Conservation (phyloP, 495 filamentous ascomycete genomes). For the Aeminium ludgeri region DNA sequence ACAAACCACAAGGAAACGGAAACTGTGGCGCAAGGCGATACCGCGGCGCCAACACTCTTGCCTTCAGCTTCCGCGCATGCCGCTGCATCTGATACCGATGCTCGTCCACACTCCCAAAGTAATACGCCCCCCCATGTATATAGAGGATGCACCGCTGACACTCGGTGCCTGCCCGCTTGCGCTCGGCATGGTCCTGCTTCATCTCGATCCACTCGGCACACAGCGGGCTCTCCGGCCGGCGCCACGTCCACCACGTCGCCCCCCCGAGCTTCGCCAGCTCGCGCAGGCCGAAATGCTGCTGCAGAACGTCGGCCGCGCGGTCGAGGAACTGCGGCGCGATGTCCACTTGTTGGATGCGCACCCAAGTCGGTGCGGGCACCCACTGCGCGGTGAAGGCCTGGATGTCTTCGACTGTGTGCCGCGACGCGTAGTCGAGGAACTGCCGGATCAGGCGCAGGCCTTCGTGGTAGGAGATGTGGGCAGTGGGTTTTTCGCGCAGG, state of each 20-base stretch:
- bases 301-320: constrained; percentile 43
- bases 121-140: constrained; percentile 71
- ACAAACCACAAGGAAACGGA: constrained; percentile 80
- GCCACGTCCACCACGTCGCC: constrained; percentile 89
- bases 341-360: constrained; percentile 55
- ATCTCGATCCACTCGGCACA: constrained; percentile 94
- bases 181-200: constrained; percentile 58
- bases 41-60: constrained; percentile 68
- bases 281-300: constrained; percentile 54
- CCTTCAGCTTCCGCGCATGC: constrained; percentile 83
- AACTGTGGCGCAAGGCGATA: constrained; percentile 88
- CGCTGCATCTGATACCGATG: constrained; percentile 93
- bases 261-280: constrained; percentile 65
- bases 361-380: constrained; percentile 81
- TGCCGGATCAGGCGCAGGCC: constrained; percentile 75
- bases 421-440: constrained; percentile 66
- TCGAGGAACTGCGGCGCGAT: constrained; percentile 46
- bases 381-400: constrained; percentile 80
- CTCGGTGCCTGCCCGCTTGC: constrained; percentile 39
- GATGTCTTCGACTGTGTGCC: constrained; percentile 79
- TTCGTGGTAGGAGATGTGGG: constrained; percentile 82
- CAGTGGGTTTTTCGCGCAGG: constrained; percentile 57
- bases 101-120: constrained; percentile 84
- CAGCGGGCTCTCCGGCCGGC: constrained; percentile 40
- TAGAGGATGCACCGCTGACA: constrained; percentile 77